These are phyloP conservation scores for Aspergillus nomiae DNA, from an alignment of 2,329 filamentous ascomycete species.

Conservation along the genomic window DNA sequence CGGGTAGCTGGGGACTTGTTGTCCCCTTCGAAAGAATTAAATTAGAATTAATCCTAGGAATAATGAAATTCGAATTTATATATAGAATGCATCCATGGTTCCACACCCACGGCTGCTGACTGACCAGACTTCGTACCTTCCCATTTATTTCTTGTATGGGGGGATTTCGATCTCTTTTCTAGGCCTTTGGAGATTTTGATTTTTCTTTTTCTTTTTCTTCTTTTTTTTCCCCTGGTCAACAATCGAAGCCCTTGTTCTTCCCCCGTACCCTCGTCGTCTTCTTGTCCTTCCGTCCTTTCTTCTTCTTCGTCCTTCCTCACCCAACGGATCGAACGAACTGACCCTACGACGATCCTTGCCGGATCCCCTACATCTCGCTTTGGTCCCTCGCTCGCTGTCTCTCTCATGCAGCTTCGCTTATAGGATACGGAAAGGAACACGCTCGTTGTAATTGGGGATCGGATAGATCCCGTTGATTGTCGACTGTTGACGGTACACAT, in stretches of 20 bases:
- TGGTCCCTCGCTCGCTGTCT: not conserved
- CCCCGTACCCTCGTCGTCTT: not conserved
- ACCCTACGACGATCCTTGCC: not conserved
- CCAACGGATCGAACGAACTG: not conserved
- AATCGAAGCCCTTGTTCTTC: not conserved
- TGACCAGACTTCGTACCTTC: not conserved
- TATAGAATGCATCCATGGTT: slow-evolving; percentile 2
- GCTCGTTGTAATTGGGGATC: too few species aligned
- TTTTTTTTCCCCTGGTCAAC: not conserved
- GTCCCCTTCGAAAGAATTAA: not conserved
- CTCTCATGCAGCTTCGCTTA: not conserved
- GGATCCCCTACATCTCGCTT: not conserved
- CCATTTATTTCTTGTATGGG: not conserved
- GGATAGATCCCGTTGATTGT: not conserved
- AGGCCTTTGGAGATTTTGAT: not conserved
- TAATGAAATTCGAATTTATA: not conserved
- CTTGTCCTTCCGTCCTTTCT: too few species aligned
- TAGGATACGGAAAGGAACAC: not conserved
- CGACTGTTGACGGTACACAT: not conserved
- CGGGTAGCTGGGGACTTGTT: not conserved
- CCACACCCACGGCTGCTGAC: not conserved
- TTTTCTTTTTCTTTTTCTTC: not conserved
- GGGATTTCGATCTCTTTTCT: not conserved
- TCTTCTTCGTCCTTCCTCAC: not conserved
- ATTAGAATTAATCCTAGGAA: not conserved